Evolutionary conservation across 768 basidiomycete genomes (phyloP).

Genomic region (Favolaschia claudopus): DNA sequence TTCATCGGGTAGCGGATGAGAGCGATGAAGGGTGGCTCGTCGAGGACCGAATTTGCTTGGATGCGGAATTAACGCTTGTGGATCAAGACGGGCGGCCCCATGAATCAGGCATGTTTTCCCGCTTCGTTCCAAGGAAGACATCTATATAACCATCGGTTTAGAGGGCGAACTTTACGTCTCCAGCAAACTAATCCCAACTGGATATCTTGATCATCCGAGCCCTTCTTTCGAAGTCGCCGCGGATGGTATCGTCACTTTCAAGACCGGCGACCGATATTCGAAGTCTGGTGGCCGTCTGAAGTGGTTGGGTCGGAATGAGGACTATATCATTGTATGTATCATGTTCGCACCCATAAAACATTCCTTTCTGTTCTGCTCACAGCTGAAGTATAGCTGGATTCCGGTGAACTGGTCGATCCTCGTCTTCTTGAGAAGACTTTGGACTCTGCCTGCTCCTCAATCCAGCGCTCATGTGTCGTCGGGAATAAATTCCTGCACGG

Average conservation of each 20-base stretch:
- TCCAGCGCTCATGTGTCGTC: constrained; percentile 39
- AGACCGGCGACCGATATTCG: constrained; percentile 42
- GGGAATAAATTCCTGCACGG: constrained; percentile 43
- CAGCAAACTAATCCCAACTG: constrained; percentile 36
- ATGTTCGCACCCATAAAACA: neutral
- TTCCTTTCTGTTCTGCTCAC: neutral
- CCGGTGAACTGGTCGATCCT: constrained; percentile 44
- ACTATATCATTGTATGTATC: constrained; percentile 39
- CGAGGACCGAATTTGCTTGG: constrained; percentile 33
- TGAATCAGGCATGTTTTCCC: constrained; percentile 29
- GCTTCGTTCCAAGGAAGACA: neutral
- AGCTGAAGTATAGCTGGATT: constrained; percentile 35
- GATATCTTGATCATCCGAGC: constrained; percentile 38
- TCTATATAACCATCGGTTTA: neutral
- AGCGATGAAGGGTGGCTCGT: constrained; percentile 30
- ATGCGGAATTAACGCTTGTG: constrained; percentile 34
- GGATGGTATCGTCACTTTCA: constrained; percentile 38
- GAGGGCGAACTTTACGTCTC: constrained; percentile 42
- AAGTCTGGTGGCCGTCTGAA: constrained; percentile 29
- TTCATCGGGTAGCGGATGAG: constrained; percentile 34
- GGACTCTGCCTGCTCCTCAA: constrained; percentile 30
- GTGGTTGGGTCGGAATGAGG: constrained; percentile 45
- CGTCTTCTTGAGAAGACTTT: constrained; percentile 39
- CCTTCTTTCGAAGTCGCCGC: constrained; percentile 34
- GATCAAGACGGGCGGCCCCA: constrained; percentile 30